Percentiles rank a stretch among this genome's conserved stretches.
These are phyloP conservation scores for Somion occarium DNA, from an alignment of 1,284 basidiomycete species.

Conservation along the genomic window DNA sequence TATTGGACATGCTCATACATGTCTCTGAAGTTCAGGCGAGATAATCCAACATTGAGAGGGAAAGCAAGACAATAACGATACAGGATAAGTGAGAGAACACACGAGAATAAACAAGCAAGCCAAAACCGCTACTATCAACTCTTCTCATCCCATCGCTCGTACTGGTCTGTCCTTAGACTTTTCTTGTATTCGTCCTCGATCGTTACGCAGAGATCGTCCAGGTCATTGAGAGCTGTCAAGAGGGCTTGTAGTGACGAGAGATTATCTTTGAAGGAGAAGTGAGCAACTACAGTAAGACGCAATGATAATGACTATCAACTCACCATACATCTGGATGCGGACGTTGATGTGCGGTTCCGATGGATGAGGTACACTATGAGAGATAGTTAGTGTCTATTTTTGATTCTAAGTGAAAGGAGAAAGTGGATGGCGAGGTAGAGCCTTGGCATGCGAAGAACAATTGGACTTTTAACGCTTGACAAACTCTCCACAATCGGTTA, in stretches of 20 bases:
- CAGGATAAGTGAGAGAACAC: too few relatives aligned
- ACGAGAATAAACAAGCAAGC: too few relatives aligned
- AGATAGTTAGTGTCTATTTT: neutral
- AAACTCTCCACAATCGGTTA: neutral
- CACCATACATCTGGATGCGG: constrained; percentile 98
- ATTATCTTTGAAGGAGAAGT: constrained; percentile 46
- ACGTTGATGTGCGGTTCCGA: constrained; percentile 96
- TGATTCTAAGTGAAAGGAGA: neutral
- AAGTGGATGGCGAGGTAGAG: neutral
- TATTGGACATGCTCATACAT: too few relatives aligned
- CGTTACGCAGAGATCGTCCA: constrained; percentile 69
- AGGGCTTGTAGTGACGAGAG: constrained; percentile 78
- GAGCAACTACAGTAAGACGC: neutral
- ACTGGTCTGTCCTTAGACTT: constrained; percentile 50
- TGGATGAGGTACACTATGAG: constrained; percentile 84
- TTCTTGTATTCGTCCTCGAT: constrained; percentile 62
- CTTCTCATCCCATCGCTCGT: constrained; percentile 65
- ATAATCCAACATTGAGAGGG: too few relatives aligned
- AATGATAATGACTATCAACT: constrained; percentile 29
- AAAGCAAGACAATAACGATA: too few relatives aligned
- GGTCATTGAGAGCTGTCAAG: constrained; percentile 65
- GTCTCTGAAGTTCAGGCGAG: too few relatives aligned
- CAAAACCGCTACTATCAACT: too few relatives aligned
- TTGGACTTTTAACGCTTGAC: neutral
- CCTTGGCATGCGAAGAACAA: neutral